Percentiles rank a stretch among this genome's conserved stretches.
Conservation (phyloP, 2,329 filamentous ascomycete species). For the Hymenotorrendiella dingleyae region DNA sequence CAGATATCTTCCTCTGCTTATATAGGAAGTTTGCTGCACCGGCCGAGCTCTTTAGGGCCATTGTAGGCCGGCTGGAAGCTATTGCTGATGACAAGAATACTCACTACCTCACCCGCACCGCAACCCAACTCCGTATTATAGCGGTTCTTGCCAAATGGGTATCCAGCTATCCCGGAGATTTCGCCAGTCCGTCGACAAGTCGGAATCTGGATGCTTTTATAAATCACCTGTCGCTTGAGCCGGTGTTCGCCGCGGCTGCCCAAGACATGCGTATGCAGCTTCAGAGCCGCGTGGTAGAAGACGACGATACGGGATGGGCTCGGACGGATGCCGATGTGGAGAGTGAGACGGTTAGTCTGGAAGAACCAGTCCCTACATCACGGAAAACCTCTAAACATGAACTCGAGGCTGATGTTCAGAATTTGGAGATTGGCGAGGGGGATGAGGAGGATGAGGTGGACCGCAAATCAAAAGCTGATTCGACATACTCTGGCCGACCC, state of each 20-base stretch:
- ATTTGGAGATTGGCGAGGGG: slow-evolving; percentile 17
- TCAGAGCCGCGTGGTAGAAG: slow-evolving; percentile 65
- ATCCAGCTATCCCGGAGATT: slow-evolving; percentile 83
- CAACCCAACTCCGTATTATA: slow-evolving; percentile 76
- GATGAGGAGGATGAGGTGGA: slow-evolving; percentile 19
- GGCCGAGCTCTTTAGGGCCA: slow-evolving; percentile 67
- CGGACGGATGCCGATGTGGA: slow-evolving; percentile 60
- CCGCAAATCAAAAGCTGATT: slow-evolving; percentile 21
- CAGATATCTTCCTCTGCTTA: slow-evolving; percentile 80
- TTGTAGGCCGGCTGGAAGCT: slow-evolving; percentile 69
- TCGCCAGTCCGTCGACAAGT: slow-evolving; percentile 71
- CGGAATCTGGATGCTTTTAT: slow-evolving; percentile 72
- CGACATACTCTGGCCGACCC: slow-evolving; percentile 18
- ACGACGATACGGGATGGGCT: slow-evolving; percentile 93
- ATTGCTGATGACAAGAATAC: slow-evolving; percentile 60
- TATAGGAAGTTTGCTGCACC: slow-evolving; percentile 93
- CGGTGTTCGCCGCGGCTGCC: slow-evolving; percentile 78
- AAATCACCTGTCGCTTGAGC: slow-evolving; percentile 63
- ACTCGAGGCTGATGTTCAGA: slow-evolving; percentile 18
- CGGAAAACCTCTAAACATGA: slow-evolving; percentile 15
- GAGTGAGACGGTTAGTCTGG: slow-evolving; percentile 16
- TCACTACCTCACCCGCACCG: slow-evolving; percentile 69
- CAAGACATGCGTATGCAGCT: slow-evolving; percentile 79
- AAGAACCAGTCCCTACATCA: slow-evolving; percentile 19
- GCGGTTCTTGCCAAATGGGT: slow-evolving; percentile 87